phyloP scores from a whole-genome alignment of 768 basidiomycete genomes.

The Phlebiopsis gigantea region DNA sequence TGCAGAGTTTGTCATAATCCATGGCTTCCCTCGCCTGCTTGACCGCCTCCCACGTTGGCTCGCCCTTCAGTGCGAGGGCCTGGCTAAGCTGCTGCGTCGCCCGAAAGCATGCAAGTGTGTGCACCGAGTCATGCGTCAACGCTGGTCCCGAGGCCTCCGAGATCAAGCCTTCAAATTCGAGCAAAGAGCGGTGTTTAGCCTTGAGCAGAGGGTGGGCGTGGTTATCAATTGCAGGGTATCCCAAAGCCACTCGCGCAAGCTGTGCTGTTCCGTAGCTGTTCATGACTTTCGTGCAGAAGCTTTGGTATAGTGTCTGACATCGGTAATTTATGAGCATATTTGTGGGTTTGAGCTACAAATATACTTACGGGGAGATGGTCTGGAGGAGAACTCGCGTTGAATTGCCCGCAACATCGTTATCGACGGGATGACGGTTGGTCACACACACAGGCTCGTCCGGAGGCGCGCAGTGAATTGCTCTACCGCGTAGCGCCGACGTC shows the following conservation, averaged over 20 bases:
- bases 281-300: not conserved
- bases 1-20: slow-evolving; percentile 56
- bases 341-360: not conserved
- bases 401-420: not conserved
- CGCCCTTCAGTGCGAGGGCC: slow-evolving; percentile 37
- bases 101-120: slow-evolving; percentile 55
- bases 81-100: slow-evolving; percentile 50
- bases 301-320: not conserved
- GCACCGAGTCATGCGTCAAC: slow-evolving; percentile 41
- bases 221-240: slow-evolving; percentile 66
- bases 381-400: not conserved
- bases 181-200: slow-evolving; percentile 33
- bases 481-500: no score
- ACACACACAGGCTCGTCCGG: not conserved
- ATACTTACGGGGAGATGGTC: not conserved
- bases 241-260: slow-evolving; percentile 11
- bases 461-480: not conserved
- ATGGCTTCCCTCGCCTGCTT: slow-evolving; percentile 39
- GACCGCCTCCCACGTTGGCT: slow-evolving; percentile 53
- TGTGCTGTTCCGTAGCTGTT: slow-evolving; percentile 4
- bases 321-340: not conserved
- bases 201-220: slow-evolving; percentile 71
- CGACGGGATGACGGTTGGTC: not conserved
- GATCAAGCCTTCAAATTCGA: slow-evolving; percentile 60
- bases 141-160: slow-evolving; percentile 59